Percentiles rank a stretch among this genome's conserved stretches.
These are phyloP conservation scores for Sugiyamaella americana DNA, from an alignment of 805 yeast genomes.

Conservation along the genomic window DNA sequence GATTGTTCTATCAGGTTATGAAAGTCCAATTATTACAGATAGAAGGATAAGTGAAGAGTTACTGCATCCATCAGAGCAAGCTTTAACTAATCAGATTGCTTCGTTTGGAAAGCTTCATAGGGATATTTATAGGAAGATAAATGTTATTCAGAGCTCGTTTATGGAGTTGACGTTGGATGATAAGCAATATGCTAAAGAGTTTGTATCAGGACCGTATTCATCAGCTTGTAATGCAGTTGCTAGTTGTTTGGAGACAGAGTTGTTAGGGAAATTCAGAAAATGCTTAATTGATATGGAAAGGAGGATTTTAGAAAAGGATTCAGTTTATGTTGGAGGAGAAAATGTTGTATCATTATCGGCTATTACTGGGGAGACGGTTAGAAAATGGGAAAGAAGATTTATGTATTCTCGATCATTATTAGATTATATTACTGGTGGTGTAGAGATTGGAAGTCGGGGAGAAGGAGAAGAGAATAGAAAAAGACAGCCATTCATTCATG, in stretches of 20 bases:
- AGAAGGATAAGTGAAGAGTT: not conserved
- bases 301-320: conserved; percentile 13
- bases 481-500: conserved; percentile 6
- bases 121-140: conserved; percentile 8
- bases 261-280: conserved; percentile 11
- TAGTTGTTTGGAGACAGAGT: conserved; percentile 2
- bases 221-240: conserved; percentile 12
- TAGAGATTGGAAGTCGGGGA: conserved; percentile 2
- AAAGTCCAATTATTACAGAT: conserved; percentile 12
- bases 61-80: conserved; percentile 20
- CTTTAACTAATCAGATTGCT: conserved; percentile 15
- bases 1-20: conserved; percentile 22
- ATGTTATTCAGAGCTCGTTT: conserved; percentile 10
- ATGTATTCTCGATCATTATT: conserved; percentile 15
- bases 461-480: too few relatives aligned
- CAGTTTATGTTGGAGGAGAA: conserved; percentile 19
- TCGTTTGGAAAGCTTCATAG: conserved; percentile 17
- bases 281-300: conserved; percentile 16
- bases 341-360: conserved; percentile 14
- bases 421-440: conserved; percentile 8
- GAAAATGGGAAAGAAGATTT: conserved; percentile 19
- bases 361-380: conserved; percentile 15
- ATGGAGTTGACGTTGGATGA: conserved; percentile 6
- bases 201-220: conserved; percentile 12
- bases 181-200: not conserved